A percentile compares a stretch with the other conserved stretches of the same genome.
Conservation (phyloP, 2,329 filamentous ascomycete species). For the Lecanicillium sp. region DNA sequence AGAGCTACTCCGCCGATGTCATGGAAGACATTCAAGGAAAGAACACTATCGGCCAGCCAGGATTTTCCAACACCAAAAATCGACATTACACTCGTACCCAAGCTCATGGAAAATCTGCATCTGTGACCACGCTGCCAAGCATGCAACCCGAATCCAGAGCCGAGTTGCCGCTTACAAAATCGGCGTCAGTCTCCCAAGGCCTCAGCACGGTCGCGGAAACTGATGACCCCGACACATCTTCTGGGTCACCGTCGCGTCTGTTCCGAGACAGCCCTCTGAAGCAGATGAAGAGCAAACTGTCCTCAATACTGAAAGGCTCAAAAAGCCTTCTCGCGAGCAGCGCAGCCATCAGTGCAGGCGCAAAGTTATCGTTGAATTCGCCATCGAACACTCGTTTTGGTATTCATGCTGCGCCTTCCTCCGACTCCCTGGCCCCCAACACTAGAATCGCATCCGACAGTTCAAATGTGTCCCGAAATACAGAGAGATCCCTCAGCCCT, state of each 20-base stretch:
- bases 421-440: conserved; percentile 38
- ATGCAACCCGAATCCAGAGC: conserved; percentile 17
- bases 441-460: conserved; percentile 19
- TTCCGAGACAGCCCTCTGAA: conserved; percentile 74
- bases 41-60: conserved; percentile 40
- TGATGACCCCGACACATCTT: conserved; percentile 39
- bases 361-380: conserved; percentile 52
- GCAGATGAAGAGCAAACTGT: conserved; percentile 87
- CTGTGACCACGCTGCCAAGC: conserved; percentile 49
- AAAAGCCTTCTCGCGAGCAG: conserved; percentile 80
- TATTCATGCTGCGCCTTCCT: conserved; percentile 39
- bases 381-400: conserved; percentile 44
- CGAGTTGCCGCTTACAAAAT: conserved; percentile 46
- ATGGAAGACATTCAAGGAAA: conserved; percentile 52
- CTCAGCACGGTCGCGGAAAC: conserved; percentile 43
- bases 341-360: conserved; percentile 56
- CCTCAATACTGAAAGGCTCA: conserved; percentile 83
- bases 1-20: conserved; percentile 55
- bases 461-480: conserved; percentile 15
- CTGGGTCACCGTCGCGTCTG: conserved; percentile 50
- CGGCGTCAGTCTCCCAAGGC: conserved; percentile 48
- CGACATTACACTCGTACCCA: background rate
- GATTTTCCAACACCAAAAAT: conserved; percentile 19
- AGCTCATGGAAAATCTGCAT: conserved; percentile 54
- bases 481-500: conserved; percentile 32